These are phyloP conservation scores for Lodderomyces parapsilosis DNA, from an alignment of 1,139 yeast genomes.

Conservation along the genomic window DNA sequence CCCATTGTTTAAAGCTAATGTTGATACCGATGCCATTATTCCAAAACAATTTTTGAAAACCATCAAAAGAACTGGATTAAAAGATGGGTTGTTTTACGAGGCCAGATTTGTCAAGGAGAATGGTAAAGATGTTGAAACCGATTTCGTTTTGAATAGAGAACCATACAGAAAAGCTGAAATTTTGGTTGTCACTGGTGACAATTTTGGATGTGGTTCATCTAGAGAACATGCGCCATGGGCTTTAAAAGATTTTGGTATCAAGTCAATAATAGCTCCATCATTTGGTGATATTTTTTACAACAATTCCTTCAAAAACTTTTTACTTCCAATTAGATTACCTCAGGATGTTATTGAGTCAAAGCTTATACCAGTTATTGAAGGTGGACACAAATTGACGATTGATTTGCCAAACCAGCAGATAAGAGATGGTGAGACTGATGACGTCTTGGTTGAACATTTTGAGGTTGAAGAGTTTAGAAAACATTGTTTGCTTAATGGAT, in stretches of 20 bases:
- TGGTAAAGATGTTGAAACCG: conserved; percentile 81
- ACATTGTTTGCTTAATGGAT: conserved; percentile 90
- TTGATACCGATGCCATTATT: conserved; percentile 97
- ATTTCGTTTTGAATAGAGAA: conserved; percentile 80
- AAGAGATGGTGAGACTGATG: conserved; percentile 60
- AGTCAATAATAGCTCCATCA: conserved; percentile 94
- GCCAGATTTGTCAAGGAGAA: conserved; percentile 72
- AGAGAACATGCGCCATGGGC: conserved; percentile 99
- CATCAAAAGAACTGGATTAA: conserved; percentile 93
- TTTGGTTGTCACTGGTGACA: conserved; percentile 90
- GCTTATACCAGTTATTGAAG: conserved; percentile 74
- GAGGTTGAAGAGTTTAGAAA: conserved; percentile 90
- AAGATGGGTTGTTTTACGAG: conserved; percentile 86
- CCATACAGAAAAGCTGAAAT: conserved; percentile 82
- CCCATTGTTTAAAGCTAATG: conserved; percentile 90
- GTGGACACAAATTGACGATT: conserved; percentile 69
- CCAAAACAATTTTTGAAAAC: conserved; percentile 98
- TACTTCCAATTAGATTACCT: conserved; percentile 85
- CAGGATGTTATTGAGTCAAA: conserved; percentile 69
- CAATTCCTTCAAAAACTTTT: conserved; percentile 93
- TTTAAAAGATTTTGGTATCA: conserved; percentile 92
- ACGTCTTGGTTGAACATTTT: conserved; percentile 75
- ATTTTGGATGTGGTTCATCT: conserved; percentile 98
- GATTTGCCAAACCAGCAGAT: conserved; percentile 88
- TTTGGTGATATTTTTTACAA: conserved; percentile 98